Evolutionary conservation across 23 red algal species (phyloP).

Genomic region (Gracilaria domingensis): DNA sequence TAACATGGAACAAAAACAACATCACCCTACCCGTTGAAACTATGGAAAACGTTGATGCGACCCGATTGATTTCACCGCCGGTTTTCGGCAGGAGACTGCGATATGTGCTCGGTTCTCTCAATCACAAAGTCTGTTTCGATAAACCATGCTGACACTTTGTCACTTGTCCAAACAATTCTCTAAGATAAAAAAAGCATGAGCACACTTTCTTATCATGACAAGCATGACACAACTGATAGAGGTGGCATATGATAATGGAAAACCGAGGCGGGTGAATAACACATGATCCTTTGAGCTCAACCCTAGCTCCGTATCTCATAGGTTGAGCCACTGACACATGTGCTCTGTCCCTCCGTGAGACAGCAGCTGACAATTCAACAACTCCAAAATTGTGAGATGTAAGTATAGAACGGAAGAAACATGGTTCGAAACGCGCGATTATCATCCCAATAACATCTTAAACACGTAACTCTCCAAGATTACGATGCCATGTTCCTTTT

Average conservation of each 20-base stretch:
- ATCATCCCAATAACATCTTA: constrained; percentile 56
- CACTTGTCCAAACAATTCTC: constrained; percentile 25
- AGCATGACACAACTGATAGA: constrained; percentile 36
- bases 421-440: constrained; percentile 40
- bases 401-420: constrained; percentile 40
- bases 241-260: constrained; percentile 48
- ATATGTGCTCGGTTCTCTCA: constrained; percentile 35
- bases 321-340: not conserved
- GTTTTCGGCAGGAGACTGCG: constrained; percentile 6
- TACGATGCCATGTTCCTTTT: not conserved
- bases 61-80: constrained; percentile 1
- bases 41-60: constrained; percentile 30
- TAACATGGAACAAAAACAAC: constrained; percentile 48
- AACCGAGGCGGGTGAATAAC: constrained; percentile 39
- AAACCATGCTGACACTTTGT: constrained; percentile 47
- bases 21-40: constrained; percentile 31
- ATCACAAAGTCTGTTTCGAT: constrained; percentile 40
- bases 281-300: constrained; percentile 11
- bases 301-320: constrained; percentile 33
- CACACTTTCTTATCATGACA: constrained; percentile 31
- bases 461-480: constrained; percentile 21
- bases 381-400: constrained; percentile 28
- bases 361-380: constrained; percentile 21
- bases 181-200: constrained; percentile 23
- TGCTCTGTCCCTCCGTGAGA: constrained; percentile 17